Evolutionary conservation across 305 asterid genomes (phyloP), one percentile per base, ranked within the genome.

Genomic region (Fraxinus sp.): DNA sequence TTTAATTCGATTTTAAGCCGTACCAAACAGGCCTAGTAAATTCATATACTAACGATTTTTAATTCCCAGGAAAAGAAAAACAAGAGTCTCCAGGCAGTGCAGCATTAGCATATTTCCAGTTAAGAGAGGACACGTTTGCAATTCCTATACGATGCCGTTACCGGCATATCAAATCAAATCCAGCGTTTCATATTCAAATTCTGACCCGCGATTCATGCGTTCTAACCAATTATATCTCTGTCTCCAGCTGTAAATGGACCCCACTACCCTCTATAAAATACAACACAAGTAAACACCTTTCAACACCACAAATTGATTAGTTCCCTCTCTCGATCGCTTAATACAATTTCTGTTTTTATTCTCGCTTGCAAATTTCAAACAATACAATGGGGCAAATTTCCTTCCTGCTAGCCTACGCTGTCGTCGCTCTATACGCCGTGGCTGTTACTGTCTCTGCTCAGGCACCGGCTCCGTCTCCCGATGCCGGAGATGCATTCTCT

Each of bases 381-480:
- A 36, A 73, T 18, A 30, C 49, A 78, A 90, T 88, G 94, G 93
- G 90, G 32, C 90, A 87, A 85, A 72, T 77, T 75, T 84, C 81
- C 59, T 4, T 75, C 4, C 2, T 85, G 86, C 76, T 87, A n/a
- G 83, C 83, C 2, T 87, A 24, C 76, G 88, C 85, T 66, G 22
- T 86, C 28, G 66, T 82, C 2, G 90, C 84, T 62, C 36, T 87
- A 77, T 82, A 85, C 6, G 83, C 88, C 2, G 80, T 70, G 76
- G 86, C 84, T 77, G 62, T 85, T 75, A 72, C 86, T 0, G 90
- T 77, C 37, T 82, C 86, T 1, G 90, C 91, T 28, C 92, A 87
- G 82, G 83, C 92, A 20, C 89, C 89, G 26, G 90, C 81, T 39
- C 92, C 92, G 0, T 76, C 92, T 4, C 92, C 93, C 0, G 89